Evolutionary conservation across 306 rosid species (phyloP).

Genomic region (Castanea crenata): DNA sequence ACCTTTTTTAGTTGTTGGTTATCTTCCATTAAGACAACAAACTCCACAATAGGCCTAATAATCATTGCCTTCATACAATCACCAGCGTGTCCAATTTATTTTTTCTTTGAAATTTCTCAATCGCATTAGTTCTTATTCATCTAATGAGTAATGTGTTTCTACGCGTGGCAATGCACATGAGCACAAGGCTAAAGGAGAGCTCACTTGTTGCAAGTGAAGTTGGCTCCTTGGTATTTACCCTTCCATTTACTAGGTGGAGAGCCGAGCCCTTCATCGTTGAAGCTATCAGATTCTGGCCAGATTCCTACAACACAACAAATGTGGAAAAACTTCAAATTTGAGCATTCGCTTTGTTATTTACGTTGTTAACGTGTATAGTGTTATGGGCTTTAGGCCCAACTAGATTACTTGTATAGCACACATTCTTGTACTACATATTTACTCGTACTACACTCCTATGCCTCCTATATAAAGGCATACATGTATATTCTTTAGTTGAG

Average conservation of each 20-base stretch:
- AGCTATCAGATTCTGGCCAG: slow-evolving; percentile 42
- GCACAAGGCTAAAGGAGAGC: neutral
- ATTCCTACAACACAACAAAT: slow-evolving; percentile 19
- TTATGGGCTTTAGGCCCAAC: no score
- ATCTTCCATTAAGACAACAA: neutral
- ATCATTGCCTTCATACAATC: neutral
- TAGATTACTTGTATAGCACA: no score
- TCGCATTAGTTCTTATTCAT: neutral
- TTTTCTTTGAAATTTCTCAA: neutral
- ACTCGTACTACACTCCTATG: no score
- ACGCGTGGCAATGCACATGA: neutral
- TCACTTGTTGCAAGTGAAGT: slow-evolving; percentile 46
- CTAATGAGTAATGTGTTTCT: neutral
- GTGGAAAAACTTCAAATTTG: neutral
- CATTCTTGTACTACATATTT: no score
- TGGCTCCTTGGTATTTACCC: slow-evolving; percentile 29
- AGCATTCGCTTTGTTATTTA: no score
- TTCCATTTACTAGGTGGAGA: slow-evolving; percentile 41
- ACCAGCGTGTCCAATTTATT: neutral
- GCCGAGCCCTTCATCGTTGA: slow-evolving; percentile 19
- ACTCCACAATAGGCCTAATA: neutral
- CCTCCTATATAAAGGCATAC: no score
- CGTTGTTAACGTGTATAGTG: no score
- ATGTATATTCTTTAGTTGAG: no score
- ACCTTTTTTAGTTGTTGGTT: neutral